Evolutionary conservation across 176 grass and related monocot genomes (phyloP), one percentile per base, ranked within the genome.

Genomic region (Luzula sylvatica): DNA sequence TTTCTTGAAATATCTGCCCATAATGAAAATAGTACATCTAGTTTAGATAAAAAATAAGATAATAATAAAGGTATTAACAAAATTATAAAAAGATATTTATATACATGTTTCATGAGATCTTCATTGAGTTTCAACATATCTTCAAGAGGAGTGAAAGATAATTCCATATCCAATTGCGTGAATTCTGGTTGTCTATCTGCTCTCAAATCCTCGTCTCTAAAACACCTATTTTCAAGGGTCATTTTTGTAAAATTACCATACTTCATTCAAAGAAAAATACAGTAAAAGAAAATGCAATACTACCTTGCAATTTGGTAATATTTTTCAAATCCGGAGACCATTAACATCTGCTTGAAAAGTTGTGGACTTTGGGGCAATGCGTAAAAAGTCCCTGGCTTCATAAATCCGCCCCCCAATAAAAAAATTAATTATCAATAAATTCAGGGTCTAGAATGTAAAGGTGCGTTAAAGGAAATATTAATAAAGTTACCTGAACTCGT

Each of bases 301-400:
- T 50, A 86, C 90, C 85, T 86, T 80, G 92, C 92, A 65, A 98
- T 82, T 63, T 98, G 92, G 39, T 86, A 98, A 68, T 98, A 98
- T 80, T 79, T 98, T 73, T 98, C 85, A 28, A 98, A 98, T 42
- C 92, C 85, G 68, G 85, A 98, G 43, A 86, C 92, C 81, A 98
- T 86, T 69, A 98, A 52, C 85, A 98, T 98, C 74, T 98, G 85
- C 72, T 98, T 98, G 72, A 98, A 98, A 61, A 98, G 73, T 63
- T 98, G 92, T 48, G 92, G 92, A 42, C 92, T 98, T 82, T 98
- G 92, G 53, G 92, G 92, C 46, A 98, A 80, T 63, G 92, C 92
- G 76, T 86, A 98, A 81, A 88, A 90, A 52, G 78, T 80, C 67
- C 92, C 92, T 86, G 85, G 74, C 92, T 98, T 98, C 85, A 98